Percentiles rank a stretch among this genome's conserved stretches.
These are phyloP conservation scores for Dioszegia crocea DNA, from an alignment of 768 basidiomycete genomes.

Conservation along the genomic window DNA sequence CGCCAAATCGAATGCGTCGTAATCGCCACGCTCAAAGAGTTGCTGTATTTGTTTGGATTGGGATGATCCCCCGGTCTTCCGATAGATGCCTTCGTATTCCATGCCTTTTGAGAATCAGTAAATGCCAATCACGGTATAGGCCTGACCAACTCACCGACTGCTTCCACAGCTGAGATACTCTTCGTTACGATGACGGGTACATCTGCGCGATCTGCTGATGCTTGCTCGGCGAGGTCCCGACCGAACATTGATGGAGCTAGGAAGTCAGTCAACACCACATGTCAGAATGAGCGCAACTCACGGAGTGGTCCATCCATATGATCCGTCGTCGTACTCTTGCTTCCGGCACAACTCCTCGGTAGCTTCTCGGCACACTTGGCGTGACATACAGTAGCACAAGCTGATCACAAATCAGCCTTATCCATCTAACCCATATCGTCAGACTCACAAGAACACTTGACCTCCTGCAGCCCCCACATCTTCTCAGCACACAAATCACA, in stretches of 20 bases:
- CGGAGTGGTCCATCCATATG: conserved; percentile 43
- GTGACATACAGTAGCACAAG: conserved; percentile 80
- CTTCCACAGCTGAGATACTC: conserved; percentile 90
- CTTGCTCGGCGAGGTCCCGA: conserved; percentile 78
- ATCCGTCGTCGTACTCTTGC: conserved; percentile 28
- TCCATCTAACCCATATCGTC: neutral
- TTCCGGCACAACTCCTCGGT: conserved; percentile 61
- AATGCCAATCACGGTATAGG: neutral
- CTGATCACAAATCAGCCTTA: conserved; percentile 52
- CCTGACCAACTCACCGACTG: conserved; percentile 60
- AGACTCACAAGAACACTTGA: conserved; percentile 76
- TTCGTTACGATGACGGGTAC: conserved; percentile 90
- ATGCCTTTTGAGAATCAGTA: conserved; percentile 57
- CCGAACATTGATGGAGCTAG: conserved; percentile 89
- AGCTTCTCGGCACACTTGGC: conserved; percentile 74
- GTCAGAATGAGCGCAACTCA: conserved; percentile 11
- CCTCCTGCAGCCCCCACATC: conserved; percentile 91
- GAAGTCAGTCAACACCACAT: neutral
- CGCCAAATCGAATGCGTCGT: conserved; percentile 76
- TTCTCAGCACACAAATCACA: conserved; percentile 97
- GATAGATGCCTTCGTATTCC: conserved; percentile 97
- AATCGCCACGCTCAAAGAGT: conserved; percentile 89
- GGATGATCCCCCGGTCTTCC: conserved; percentile 88
- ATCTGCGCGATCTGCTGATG: conserved; percentile 50
- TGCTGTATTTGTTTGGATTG: conserved; percentile 91